Evolutionary conservation across 2,329 filamentous ascomycete species (phyloP).

Genomic region (Colletotrichum sp.): DNA sequence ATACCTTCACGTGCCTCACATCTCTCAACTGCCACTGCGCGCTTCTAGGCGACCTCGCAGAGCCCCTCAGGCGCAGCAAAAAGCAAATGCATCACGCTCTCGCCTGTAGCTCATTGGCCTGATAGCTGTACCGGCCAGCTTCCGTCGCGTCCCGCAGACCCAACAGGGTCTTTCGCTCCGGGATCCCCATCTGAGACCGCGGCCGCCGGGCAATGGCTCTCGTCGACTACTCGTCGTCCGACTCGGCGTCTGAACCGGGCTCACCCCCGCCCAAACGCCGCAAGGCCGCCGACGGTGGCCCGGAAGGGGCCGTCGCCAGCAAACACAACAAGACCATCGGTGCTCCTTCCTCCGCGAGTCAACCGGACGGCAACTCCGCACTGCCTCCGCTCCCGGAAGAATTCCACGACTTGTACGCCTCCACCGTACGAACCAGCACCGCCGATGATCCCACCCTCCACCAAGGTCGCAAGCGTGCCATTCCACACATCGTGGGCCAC

Average conservation of each 20-base stretch:
- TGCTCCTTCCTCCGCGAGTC: not conserved
- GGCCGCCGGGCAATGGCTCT: slow-evolving; percentile 55
- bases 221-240: slow-evolving; percentile 67
- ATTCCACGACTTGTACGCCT: slow-evolving; percentile 91
- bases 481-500: slow-evolving; percentile 84
- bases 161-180: not conserved
- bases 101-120: not conserved
- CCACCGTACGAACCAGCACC: slow-evolving; percentile 77
- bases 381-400: slow-evolving; percentile 78
- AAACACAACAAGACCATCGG: not conserved
- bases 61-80: not conserved
- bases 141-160: not conserved
- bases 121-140: not conserved
- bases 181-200: not conserved
- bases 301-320: not conserved
- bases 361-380: slow-evolving; percentile 16
- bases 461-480: slow-evolving; percentile 80
- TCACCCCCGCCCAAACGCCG: slow-evolving; percentile 41
- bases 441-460: slow-evolving; percentile 85
- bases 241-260: slow-evolving; percentile 27
- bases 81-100: not conserved
- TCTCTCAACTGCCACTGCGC: not conserved
- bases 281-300: slow-evolving; percentile 31
- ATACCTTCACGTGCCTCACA: not conserved
- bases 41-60: not conserved